phyloP scores from a whole-genome alignment of 129 eudicot species.

The Artemisia tridentata region DNA sequence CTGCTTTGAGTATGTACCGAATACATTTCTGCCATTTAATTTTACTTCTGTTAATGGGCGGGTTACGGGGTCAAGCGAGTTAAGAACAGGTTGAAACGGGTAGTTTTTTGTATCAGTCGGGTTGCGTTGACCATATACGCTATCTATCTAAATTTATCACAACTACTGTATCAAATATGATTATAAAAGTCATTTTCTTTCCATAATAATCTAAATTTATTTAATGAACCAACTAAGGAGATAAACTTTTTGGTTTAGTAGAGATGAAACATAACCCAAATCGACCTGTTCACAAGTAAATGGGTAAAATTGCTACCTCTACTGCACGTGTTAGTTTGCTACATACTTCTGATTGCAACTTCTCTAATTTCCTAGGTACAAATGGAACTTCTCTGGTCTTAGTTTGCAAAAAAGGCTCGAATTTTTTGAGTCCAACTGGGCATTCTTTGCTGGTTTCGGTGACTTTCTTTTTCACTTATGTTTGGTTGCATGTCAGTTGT shows the following conservation, averaged over 20 bases:
- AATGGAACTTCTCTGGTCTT: slow-evolving; percentile 94
- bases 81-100: not conserved
- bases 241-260: not conserved
- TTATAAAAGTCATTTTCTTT: not conserved
- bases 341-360: slow-evolving; percentile 13
- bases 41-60: slow-evolving; percentile 2
- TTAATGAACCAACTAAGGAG: not conserved
- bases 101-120: not conserved
- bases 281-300: not conserved
- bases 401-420: slow-evolving; percentile 90
- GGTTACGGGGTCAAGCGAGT: not conserved
- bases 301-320: slow-evolving; percentile 14
- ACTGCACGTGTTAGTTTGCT: slow-evolving; percentile 5
- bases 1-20: slow-evolving; percentile 86
- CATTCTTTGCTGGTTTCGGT: slow-evolving; percentile 98
- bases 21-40: slow-evolving; percentile 5
- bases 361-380: slow-evolving; percentile 53
- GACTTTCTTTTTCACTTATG: slow-evolving; percentile 15
- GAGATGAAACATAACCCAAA: not conserved
- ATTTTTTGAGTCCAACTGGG: slow-evolving; percentile 95
- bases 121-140: not conserved
- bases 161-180: not conserved
- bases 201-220: not conserved
- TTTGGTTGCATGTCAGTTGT: not conserved
- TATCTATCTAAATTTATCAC: not conserved